These are phyloP conservation scores for Clavulina sp. DNA, from an alignment of 768 basidiomycete species.

Conservation along the genomic window DNA sequence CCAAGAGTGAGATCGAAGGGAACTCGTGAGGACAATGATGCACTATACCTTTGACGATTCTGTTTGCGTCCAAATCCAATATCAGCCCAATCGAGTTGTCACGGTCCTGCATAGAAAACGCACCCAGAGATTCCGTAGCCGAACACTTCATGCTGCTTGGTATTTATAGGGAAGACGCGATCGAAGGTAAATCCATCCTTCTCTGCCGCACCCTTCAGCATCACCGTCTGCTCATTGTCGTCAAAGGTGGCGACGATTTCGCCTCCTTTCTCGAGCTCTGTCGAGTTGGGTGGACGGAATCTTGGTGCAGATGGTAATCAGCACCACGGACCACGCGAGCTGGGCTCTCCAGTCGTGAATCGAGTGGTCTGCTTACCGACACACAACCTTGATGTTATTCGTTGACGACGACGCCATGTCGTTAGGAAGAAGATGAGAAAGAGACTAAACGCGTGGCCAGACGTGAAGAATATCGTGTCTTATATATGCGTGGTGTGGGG, in stretches of 20 bases:
- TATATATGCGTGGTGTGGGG: too few relatives aligned
- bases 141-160: constrained; percentile 85
- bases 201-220: constrained; percentile 64
- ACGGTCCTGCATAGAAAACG: constrained; percentile 20
- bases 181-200: constrained; percentile 98
- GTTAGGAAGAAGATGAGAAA: too few relatives aligned
- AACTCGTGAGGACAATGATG: neutral
- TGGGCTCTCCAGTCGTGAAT: neutral
- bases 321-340: neutral
- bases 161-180: constrained; percentile 83
- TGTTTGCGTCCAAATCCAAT: constrained; percentile 17
- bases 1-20: neutral
- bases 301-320: constrained; percentile 23
- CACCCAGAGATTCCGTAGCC: constrained; percentile 97
- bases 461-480: too few relatives aligned
- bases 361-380: constrained; percentile 69
- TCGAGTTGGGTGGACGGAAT: constrained; percentile 87
- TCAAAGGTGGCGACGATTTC: constrained; percentile 81
- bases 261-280: constrained; percentile 75
- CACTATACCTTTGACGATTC: constrained; percentile 69
- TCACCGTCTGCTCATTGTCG: constrained; percentile 69
- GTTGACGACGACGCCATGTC: constrained; percentile 15
- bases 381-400: constrained; percentile 96
- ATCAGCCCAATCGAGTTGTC: constrained; percentile 3
- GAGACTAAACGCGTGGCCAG: too few relatives aligned